Evolutionary conservation across 75 land plant genomes (phyloP), one percentile per base, ranked within the genome.

Genomic region (Cunninghamia lanceolata): DNA sequence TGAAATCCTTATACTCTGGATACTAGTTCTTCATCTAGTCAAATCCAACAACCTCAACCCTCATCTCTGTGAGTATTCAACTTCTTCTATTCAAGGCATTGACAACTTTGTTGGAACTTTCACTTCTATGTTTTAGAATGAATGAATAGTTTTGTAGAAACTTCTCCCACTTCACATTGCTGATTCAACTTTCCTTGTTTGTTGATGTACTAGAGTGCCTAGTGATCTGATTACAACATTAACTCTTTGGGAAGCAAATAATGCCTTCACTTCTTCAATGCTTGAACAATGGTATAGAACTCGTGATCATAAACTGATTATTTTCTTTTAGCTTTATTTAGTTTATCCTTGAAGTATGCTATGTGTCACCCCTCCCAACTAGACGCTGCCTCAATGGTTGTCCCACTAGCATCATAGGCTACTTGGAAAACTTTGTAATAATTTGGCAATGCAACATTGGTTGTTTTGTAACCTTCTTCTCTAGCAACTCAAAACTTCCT

Each of bases 201-300:
- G 10, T 76, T 76, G 15, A 76, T 3, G n/a, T 13, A 76, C 79
- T 76, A 35, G 2, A 76, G 10, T 9, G 5, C 25, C 32, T 76
- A 13, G n/a, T 76, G 25, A 76, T 17, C 10, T 7, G 79, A 9
- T 1, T 25, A 76, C 10, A 76, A 25, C 1, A 76, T 38, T 9
- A 76, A 76, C 79, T 76, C 79, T 17, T 76, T 76, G 2, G 17
- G 17, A 3, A 52, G 28, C 32, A 84, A 84, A 84, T 84, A 84
- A 52, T 84, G 85, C 9, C 50, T 35, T 3, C 45, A 82, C 11
- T 82, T 82, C 15, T 82, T 82, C 11, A 82, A 82, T 0, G 43
- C 83, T 16, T 82, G n/a, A 25, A 82, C 9, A 39, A 42, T 82
- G 4, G 83, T 68, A 84, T 56, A 84, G 17, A 46, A 84, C 66